Conservation (phyloP, 2,329 filamentous ascomycete genomes). For the Claviceps spartinae region DNA sequence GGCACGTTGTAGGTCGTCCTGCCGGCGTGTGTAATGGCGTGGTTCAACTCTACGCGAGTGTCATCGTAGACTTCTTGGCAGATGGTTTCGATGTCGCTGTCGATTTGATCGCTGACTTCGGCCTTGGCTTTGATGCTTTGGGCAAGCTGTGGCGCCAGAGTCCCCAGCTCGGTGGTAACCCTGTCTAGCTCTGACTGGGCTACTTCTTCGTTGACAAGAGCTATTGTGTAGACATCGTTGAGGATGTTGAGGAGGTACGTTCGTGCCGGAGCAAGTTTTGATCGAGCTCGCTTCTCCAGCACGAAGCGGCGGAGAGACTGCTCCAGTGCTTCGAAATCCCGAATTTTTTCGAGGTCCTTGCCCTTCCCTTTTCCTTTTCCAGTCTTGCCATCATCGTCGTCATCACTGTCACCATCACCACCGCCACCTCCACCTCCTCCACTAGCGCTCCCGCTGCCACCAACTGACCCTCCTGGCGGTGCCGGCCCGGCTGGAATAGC, state of each 20-base stretch:
- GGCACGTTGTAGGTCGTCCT: slow-evolving; percentile 66
- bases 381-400: slow-evolving; percentile 45
- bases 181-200: slow-evolving; percentile 74
- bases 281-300: slow-evolving; percentile 85
- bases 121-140: slow-evolving; percentile 66
- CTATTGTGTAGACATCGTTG: slow-evolving; percentile 71
- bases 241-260: slow-evolving; percentile 92
- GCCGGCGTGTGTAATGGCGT: slow-evolving; percentile 64
- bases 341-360: slow-evolving; percentile 76
- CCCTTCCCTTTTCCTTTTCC: slow-evolving; percentile 69
- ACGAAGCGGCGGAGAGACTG: slow-evolving; percentile 84
- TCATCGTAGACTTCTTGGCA: slow-evolving; percentile 77
- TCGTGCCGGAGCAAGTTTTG: slow-evolving; percentile 88
- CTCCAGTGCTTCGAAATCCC: slow-evolving; percentile 83
- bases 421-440: slow-evolving; percentile 36
- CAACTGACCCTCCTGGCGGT: slow-evolving; percentile 40
- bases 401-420: slow-evolving; percentile 43
- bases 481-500: slow-evolving; percentile 64
- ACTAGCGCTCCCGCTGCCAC: slow-evolving; percentile 40
- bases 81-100: slow-evolving; percentile 69
- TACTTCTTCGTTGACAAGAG: slow-evolving; percentile 75
- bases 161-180: slow-evolving; percentile 64
- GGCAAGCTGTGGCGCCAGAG: slow-evolving; percentile 76
- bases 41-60: slow-evolving; percentile 60
- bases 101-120: slow-evolving; percentile 70